Conservation (phyloP, 129 eudicot genomes). For the Flaveria brownii region DNA sequence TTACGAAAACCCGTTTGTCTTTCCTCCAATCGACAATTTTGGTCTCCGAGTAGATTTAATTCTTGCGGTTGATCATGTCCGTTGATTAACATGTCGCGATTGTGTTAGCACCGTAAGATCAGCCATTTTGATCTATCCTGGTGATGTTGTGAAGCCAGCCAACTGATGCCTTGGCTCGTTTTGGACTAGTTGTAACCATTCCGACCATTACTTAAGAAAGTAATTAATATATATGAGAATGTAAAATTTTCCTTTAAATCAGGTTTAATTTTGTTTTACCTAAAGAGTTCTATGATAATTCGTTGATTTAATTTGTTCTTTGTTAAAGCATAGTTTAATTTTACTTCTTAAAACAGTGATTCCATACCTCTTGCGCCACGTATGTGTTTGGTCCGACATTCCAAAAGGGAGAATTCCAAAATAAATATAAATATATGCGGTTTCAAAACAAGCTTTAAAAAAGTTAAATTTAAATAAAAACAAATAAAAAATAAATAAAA, state of each 20-base stretch:
- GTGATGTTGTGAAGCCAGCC: slow-evolving; percentile 3
- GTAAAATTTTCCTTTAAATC: not conserved
- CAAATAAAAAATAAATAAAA: too few relatives aligned
- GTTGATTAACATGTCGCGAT: not conserved
- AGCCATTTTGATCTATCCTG: not conserved
- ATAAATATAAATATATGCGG: too few relatives aligned
- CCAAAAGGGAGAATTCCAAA: too few relatives aligned
- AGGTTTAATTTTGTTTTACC: not conserved
- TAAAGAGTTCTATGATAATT: not conserved
- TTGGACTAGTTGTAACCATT: not conserved
- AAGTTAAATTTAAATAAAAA: too few relatives aligned
- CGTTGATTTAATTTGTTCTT: not conserved
- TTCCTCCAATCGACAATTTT: slow-evolving; percentile 74
- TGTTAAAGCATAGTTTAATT: not conserved
- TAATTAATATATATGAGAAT: not conserved
- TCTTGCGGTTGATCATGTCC: not conserved
- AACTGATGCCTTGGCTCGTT: slow-evolving; percentile 3
- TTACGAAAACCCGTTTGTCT: slow-evolving; percentile 70
- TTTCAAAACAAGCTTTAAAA: too few relatives aligned
- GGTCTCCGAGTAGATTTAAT: slow-evolving; percentile 36
- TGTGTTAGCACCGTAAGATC: not conserved
- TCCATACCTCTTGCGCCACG: too few relatives aligned
- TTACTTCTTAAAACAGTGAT: too few relatives aligned
- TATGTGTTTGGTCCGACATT: too few relatives aligned
- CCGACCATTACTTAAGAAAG: not conserved